Evolutionary conservation across 2,329 filamentous ascomycete genomes (phyloP).

Genomic region (Verticillium nonalfalfae): DNA sequence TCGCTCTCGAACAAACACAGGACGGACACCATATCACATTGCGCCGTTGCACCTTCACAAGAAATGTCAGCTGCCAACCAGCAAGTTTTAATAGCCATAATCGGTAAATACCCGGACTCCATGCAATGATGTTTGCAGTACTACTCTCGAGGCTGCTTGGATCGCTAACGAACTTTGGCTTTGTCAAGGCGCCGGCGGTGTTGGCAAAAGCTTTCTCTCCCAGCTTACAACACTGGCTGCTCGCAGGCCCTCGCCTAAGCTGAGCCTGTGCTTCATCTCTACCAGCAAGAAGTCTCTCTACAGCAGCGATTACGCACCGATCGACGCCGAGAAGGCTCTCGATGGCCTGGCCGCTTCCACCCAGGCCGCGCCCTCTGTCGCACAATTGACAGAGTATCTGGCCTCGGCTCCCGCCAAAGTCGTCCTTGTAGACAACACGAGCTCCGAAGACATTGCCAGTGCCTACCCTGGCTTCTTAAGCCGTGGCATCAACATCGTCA

Average conservation of each 20-base stretch:
- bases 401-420: constrained; percentile 69
- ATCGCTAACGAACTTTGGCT: neutral
- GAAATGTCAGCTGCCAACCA: constrained; percentile 34
- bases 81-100: constrained; percentile 46
- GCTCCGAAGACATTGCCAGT: constrained; percentile 77
- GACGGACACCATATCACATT: neutral
- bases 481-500: constrained; percentile 83
- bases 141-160: no score
- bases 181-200: constrained; percentile 74
- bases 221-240: constrained; percentile 67
- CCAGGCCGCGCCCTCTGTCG: constrained; percentile 58
- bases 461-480: constrained; percentile 76
- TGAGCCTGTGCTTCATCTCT: constrained; percentile 78
- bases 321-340: constrained; percentile 54
- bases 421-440: constrained; percentile 92
- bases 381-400: constrained; percentile 73
- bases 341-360: constrained; percentile 58
- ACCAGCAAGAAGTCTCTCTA: constrained; percentile 80
- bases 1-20: neutral
- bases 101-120: constrained; percentile 27
- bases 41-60: neutral
- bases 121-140: no score
- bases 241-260: constrained; percentile 60
- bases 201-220: constrained; percentile 83
- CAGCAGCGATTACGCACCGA: constrained; percentile 62